Conservation (phyloP, 2,329 filamentous ascomycete species). For the Cylindrodendrum hubeiense region DNA sequence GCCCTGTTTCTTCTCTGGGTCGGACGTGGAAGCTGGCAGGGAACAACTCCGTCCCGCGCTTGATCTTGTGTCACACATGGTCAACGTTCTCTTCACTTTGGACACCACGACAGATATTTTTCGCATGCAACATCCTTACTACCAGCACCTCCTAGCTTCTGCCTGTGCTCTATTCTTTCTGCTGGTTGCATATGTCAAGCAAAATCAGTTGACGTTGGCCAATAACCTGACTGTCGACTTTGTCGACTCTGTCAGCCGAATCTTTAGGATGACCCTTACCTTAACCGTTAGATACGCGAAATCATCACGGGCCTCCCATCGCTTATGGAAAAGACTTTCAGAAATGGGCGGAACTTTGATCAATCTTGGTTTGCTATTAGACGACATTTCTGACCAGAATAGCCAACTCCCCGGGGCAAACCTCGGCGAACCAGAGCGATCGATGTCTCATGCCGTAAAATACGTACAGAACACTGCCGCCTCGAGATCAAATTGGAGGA, state of each 20-base stretch:
- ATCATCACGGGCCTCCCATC: constrained; percentile 1
- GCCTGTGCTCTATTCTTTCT: neutral
- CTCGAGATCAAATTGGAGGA: neutral
- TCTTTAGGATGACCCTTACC: neutral
- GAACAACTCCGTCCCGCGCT: neutral
- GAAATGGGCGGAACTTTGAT: neutral
- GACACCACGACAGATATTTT: constrained; percentile 12
- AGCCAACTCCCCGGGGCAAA: neutral
- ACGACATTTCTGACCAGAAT: neutral
- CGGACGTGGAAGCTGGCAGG: neutral
- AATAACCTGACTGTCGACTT: neutral
- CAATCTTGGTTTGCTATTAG: neutral
- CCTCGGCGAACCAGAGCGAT: neutral
- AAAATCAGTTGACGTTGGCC: neutral
- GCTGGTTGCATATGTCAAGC: constrained; percentile 5
- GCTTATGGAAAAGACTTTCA: neutral
- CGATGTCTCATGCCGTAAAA: neutral
- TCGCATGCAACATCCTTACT: constrained; percentile 16
- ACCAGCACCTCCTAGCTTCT: constrained; percentile 7
- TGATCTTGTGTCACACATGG: neutral
- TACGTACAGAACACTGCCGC: neutral
- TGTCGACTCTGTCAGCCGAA: constrained; percentile 1
- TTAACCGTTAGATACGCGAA: neutral
- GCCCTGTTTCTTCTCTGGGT: neutral
- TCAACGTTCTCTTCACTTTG: constrained; percentile 6